Conservation (phyloP, 352 stramenopile species). For the Globisporangium cylindrosporum region DNA sequence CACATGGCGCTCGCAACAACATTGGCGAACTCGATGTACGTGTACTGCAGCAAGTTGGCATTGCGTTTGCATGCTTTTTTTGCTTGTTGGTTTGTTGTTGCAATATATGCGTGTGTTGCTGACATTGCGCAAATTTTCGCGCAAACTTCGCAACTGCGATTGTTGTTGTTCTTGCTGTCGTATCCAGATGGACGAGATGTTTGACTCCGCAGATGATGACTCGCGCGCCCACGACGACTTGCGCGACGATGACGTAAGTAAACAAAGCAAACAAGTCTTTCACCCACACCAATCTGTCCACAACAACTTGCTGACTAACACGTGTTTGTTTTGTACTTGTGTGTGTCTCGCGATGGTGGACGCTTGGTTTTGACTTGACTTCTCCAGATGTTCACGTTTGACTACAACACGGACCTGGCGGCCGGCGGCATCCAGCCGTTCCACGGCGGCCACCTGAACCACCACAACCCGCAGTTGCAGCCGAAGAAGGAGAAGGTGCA, state of each 20-base stretch:
- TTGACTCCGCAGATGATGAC: constrained; percentile 67
- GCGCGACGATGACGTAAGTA: constrained; percentile 17
- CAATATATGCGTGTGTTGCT: background rate
- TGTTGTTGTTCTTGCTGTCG: constrained; percentile 1
- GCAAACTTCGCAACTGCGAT: background rate
- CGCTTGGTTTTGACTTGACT: background rate
- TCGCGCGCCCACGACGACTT: constrained; percentile 55
- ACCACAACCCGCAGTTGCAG: constrained; percentile 31
- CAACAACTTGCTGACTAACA: constrained; percentile 4
- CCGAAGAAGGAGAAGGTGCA: constrained; percentile 69
- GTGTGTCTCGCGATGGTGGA: background rate
- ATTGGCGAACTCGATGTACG: constrained; percentile 80
- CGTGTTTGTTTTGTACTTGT: background rate
- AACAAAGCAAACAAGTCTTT: background rate
- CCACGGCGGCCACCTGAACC: constrained; percentile 21
- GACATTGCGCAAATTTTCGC: background rate
- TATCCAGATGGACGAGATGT: constrained; percentile 50
- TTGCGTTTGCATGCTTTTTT: background rate
- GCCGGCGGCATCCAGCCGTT: constrained; percentile 23
- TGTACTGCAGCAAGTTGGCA: background rate
- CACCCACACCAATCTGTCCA: background rate
- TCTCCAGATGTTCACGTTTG: constrained; percentile 67
- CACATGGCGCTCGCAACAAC: constrained; percentile 33
- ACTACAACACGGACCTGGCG: constrained; percentile 64
- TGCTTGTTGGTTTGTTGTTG: background rate